These are phyloP conservation scores for Polymyxa betae DNA, from an alignment of 208 protist genomes.

Conservation along the genomic window DNA sequence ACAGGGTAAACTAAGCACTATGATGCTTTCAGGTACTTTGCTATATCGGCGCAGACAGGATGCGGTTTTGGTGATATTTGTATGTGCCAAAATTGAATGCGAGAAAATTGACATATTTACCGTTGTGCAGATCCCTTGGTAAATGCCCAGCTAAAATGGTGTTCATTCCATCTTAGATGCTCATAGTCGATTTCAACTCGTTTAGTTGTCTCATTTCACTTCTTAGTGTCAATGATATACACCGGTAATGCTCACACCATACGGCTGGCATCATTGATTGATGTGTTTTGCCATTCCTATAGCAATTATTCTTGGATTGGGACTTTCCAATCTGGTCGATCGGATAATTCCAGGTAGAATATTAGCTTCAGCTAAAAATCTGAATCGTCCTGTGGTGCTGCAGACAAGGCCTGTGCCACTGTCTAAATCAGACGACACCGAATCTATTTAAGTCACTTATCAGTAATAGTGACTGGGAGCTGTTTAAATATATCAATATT, in stretches of 20 bases:
- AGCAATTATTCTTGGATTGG: slow-evolving; percentile 28
- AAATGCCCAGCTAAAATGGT: not conserved
- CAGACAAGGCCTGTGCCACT: no score
- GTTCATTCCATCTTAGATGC: not conserved
- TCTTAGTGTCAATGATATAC: slow-evolving; percentile 43
- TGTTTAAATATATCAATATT: no score
- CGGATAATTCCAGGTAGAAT: slow-evolving; percentile 16
- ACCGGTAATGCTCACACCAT: not conserved
- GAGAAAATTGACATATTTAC: no score
- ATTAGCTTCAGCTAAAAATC: no score
- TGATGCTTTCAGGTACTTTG: slow-evolving; percentile 16
- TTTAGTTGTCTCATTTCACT: not conserved
- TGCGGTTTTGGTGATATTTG: slow-evolving; percentile 49
- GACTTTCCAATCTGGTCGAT: slow-evolving; percentile 26
- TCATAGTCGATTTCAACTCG: slow-evolving; percentile 24
- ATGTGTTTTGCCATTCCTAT: not conserved
- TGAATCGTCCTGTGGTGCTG: no score
- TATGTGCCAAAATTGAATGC: not conserved
- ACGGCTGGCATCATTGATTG: not conserved
- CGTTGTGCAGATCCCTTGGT: not conserved
- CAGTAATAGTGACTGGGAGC: no score
- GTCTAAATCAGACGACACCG: no score
- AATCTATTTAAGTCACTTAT: no score
- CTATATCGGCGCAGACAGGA: slow-evolving; percentile 14
- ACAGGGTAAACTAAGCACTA: not conserved